Base-by-base conservation (phyloP, 108 stramenopile species). In the Discostella stelligeroides region DNA sequence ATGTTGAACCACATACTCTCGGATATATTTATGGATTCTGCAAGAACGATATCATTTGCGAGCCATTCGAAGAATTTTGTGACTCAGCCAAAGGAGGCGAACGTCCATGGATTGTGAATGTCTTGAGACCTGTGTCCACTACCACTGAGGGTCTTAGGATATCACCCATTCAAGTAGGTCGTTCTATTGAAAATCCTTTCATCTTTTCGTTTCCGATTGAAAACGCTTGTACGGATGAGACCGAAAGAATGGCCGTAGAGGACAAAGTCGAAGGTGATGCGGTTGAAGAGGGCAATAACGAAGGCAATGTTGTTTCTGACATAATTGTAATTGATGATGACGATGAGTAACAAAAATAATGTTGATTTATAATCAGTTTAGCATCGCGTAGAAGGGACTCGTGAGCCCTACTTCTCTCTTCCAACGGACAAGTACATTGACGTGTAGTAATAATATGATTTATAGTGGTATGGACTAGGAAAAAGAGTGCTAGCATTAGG, bases 51-150 rank as follows among this genome's bases (percentile, higher is more conserved):
- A 12, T 76, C 13, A 20, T 76, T 42, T 76, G 75, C 46, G 56
- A 76, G 50, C 67, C 67, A n/a, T 48, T 45, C 37, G 50, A 57
- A 9, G 20, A 39, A 50, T 57, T 76, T 39, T 28, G 56, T 12
- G 17, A 57, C 2, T 38, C 15, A 24, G 61, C 49, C 7, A 58
- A n/a, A 68, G 40, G 54, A 12, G 54, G 39, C 20, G 12, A 0
- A 6, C 75, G 75, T 42, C 75, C 75, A 37, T 63, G 55, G 18
- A 48, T 56, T 18, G 51, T 76, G 48, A 61, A 76, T 29, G 67
- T 76, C 0, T 58, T 39, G 60, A 45, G 75, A 63, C 25, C 30
- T 72, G 2, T 24, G 41, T 17, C 25, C 28, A 11, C 61, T 45
- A 15, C 3, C 15, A 5, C 25, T 54, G 27, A 14, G 11, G 25